Conservation (phyloP, 768 basidiomycete species). For the Termitomyces sp. region DNA sequence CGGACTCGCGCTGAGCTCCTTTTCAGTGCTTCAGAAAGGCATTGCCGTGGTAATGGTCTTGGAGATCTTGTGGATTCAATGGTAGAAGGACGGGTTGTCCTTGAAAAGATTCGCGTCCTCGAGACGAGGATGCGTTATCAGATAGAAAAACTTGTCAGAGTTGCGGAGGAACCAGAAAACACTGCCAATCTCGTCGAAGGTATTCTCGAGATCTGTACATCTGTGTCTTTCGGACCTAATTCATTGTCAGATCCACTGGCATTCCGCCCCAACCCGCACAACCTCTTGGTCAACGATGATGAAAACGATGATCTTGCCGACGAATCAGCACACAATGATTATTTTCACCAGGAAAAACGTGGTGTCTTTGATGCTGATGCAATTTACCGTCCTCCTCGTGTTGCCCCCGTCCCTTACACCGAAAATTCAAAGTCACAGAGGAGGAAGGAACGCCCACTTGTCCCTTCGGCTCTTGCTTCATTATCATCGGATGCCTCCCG, state of each 20-base stretch:
- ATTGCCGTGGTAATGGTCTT: conserved; percentile 49
- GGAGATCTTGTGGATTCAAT: conserved; percentile 81
- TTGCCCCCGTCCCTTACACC: conserved; percentile 87
- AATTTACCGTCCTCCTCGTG: conserved; percentile 81
- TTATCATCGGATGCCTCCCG: conserved; percentile 66
- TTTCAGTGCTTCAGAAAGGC: conserved; percentile 55
- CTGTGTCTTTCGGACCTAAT: neutral
- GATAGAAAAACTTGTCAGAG: conserved; percentile 87
- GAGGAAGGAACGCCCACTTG: conserved; percentile 48
- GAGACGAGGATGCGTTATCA: conserved; percentile 92
- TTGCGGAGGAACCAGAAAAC: conserved; percentile 62
- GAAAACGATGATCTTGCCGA: conserved; percentile 17
- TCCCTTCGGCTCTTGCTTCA: conserved; percentile 66
- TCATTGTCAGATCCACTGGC: conserved; percentile 73
- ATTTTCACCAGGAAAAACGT: neutral
- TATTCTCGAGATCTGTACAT: conserved; percentile 24
- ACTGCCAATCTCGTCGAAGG: conserved; percentile 54
- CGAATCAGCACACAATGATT: conserved; percentile 3
- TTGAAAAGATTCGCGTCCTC: conserved; percentile 86
- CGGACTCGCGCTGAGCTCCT: conserved; percentile 48
- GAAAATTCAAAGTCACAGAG: conserved; percentile 46
- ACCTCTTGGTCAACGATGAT: conserved; percentile 50
- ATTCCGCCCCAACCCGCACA: conserved; percentile 87
- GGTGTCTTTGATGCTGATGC: conserved; percentile 31
- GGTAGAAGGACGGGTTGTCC: conserved; percentile 75